Percentiles rank a stretch among this genome's conserved stretches.
Conservation (phyloP, 495 filamentous ascomycete species). For the Rhypophila decipiens region DNA sequence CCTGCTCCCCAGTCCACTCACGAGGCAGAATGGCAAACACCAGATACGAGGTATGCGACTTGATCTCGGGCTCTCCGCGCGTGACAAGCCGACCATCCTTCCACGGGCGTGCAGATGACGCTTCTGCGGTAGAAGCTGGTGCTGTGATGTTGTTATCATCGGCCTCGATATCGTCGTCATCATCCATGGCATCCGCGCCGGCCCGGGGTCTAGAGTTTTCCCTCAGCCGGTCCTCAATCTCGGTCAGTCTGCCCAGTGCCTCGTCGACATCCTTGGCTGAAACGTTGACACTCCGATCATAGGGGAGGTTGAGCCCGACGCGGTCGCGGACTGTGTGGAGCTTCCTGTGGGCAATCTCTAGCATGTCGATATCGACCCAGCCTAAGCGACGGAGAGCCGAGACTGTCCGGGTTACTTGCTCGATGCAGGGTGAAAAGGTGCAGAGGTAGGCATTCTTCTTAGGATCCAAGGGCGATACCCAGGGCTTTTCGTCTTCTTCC, state of each 20-base stretch:
- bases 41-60: conserved; percentile 91
- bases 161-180: conserved; percentile 19
- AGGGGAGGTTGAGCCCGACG: conserved; percentile 49
- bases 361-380: conserved; percentile 91
- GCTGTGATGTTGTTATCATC: conserved; percentile 11
- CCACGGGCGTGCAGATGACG: conserved; percentile 29
- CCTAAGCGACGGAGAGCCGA: conserved; percentile 66
- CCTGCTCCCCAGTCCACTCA: conserved; percentile 79
- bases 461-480: conserved; percentile 65
- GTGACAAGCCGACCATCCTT: conserved; percentile 68
- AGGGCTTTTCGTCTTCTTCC: conserved; percentile 19
- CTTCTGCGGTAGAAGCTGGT: conserved; percentile 3
- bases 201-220: conserved; percentile 39
- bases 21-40: conserved; percentile 86
- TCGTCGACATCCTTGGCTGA: conserved; percentile 67
- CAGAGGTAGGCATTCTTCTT: conserved; percentile 65
- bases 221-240: conserved; percentile 61
- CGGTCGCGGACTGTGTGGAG: conserved; percentile 78
- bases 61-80: conserved; percentile 78
- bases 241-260: conserved; percentile 61
- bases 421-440: conserved; percentile 93
- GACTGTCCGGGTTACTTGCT: conserved; percentile 83
- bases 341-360: conserved; percentile 69
- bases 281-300: conserved; percentile 38
- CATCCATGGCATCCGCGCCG: conserved; percentile 16